Evolutionary conservation across 345 rosid species (phyloP).

Genomic region (Brassica cretica): DNA sequence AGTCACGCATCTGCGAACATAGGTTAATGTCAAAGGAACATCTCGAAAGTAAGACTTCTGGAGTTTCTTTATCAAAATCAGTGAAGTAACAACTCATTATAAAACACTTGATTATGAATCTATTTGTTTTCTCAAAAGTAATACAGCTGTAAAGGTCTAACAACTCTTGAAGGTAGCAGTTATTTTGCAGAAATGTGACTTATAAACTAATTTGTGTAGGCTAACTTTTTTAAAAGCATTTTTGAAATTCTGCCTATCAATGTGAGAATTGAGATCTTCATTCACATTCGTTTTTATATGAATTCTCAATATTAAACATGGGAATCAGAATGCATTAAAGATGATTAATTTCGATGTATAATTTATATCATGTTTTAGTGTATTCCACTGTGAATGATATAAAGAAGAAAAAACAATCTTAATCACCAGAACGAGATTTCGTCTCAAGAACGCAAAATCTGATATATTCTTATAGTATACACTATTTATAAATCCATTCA

Average conservation of each 20-base stretch:
- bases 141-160: constrained; percentile 24
- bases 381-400: background rate
- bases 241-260: background rate
- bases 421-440: constrained; percentile 7
- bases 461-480: background rate
- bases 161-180: constrained; percentile 10
- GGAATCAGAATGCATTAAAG: constrained; percentile 9
- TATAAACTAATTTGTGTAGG: constrained; percentile 5
- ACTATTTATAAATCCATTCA: background rate
- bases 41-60: constrained; percentile 7
- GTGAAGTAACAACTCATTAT: constrained; percentile 28
- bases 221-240: background rate
- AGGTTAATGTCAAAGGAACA: constrained; percentile 23
- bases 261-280: background rate
- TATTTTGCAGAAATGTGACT: constrained; percentile 3
- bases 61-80: constrained; percentile 26
- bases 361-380: background rate
- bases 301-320: background rate
- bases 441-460: constrained; percentile 13
- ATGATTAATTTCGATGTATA: background rate
- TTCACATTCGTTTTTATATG: constrained; percentile 12
- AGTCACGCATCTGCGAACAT: constrained; percentile 3
- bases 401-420: background rate
- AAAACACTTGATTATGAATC: background rate
- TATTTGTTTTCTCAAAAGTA: background rate